Evolutionary conservation across 495 filamentous ascomycete genomes (phyloP), one percentile per base, ranked within the genome.

Genomic region (Xylaria cubensis): DNA sequence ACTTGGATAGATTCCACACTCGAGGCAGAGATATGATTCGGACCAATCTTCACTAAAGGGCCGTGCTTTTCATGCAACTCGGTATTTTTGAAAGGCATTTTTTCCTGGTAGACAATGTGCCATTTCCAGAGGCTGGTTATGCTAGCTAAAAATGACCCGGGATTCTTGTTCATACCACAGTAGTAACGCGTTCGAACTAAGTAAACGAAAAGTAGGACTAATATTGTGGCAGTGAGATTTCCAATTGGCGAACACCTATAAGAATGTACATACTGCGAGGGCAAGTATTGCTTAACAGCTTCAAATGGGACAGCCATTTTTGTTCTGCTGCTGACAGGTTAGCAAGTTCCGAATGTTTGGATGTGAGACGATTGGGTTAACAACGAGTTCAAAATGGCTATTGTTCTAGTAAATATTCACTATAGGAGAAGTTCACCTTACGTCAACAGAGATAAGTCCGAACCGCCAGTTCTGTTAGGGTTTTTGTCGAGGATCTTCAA

Each of bases 1-100:
- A 64, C 51, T 24, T 71, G 63, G 19, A 75, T 61, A 29, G 74
- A 73, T 17, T 74, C 59, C 10, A 68, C 61, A 12, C 67, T 72
- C 5, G 74, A 44, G 17, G 61, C 58, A 17, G 79, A 79, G 7
- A 80, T 53, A 51, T 80, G 75, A 34, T 72, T 74, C 4, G 77
- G 79, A 0, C 77, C 77, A 21, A 80, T 76, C 2, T 77, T 74
- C 0, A 80, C 76, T 7, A 78, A 64, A 9, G 77, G 69, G 2
- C 79, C 73, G 12, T 70, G 29, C 19, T 73, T 71, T 32, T 73
- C 50, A 55, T 75, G 71, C 29, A 71, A 36, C 9, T 34, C 36
- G 19, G 61, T 55, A 63, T 71, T 75, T 36, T 26, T 36, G 0
- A 44, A 24, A 6, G 59, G 66, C 74, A 75, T 75, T 4, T 66